Evolutionary conservation across 2,329 filamentous ascomycete species (phyloP), one percentile per base, ranked within the genome.

Genomic region (Diaporthe caulivora): DNA sequence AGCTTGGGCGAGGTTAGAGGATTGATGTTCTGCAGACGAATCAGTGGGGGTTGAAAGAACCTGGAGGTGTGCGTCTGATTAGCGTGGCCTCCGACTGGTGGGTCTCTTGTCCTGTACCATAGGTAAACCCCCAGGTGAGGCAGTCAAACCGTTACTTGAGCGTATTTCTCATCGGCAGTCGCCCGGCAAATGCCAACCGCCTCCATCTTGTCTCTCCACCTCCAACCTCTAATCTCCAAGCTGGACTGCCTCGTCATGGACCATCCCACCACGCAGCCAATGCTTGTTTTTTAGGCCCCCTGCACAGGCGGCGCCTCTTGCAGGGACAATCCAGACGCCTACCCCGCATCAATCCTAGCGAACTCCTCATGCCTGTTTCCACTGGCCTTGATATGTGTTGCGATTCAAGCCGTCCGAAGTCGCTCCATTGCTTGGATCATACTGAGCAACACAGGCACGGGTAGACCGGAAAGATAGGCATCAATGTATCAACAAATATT

Each of bases 361-460:
- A 24, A 34, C 44, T n/a, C 44, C 9, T 8, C 62, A 26, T 51
- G 29, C 42, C 21, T 6, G 3, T 37, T 47, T 18, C 40, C 40
- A n/a, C n/a, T n/a, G n/a, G n/a, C n/a, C 37, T 40, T 40, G 37
- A 4, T 3, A 17, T 47, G 68, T 17, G 26, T 9, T 57, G 54
- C 29, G 26, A 60, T 58, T 70, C 54, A 37, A 58, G 34, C 13
- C 42, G 58, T 49, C 26, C 68, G 42, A 70, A 54, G 51, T 60
- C 53, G 68, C 29, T 26, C 8, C n/a, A 13, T 15, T 54, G 40
- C 7, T 24, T 49, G 13, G 26, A 49, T 29, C 7, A 58, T 47
- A 18, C 31, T 18, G 44, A n/a, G 1, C 29, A 21, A 65, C 44
- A 24, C 13, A 24, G 29, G 29, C 62, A 65, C 17, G 29, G 60